Evolutionary conservation across 306 rosid genomes (phyloP).

Genomic region (Pterocarpus santalinus): DNA sequence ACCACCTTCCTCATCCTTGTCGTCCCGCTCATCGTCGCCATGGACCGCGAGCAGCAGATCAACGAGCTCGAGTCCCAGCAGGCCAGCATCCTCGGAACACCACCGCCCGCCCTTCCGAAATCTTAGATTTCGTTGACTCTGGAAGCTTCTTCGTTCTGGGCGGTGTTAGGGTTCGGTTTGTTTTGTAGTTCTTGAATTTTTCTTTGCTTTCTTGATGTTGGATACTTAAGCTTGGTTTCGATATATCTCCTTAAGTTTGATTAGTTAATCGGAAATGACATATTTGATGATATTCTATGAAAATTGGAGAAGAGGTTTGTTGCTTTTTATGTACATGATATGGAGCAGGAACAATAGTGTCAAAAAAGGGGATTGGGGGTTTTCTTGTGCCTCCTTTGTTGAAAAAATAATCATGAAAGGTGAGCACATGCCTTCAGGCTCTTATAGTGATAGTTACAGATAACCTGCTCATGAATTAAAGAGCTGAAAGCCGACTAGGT

Average conservation of each 20-base stretch:
- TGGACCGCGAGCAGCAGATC: conserved; percentile 89
- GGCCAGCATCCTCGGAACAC: conserved; percentile 79
- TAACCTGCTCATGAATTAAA: no score
- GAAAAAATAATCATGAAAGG: no score
- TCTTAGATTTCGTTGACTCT: not conserved
- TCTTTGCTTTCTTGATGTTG: not conserved
- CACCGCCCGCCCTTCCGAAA: conserved; percentile 12
- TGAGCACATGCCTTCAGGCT: no score
- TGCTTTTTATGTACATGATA: not conserved
- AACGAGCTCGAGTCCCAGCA: conserved; percentile 85
- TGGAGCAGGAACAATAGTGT: no score
- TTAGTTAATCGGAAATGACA: not conserved
- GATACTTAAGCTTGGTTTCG: not conserved
- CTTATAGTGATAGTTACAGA: no score
- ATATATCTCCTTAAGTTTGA: not conserved
- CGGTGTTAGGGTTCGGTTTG: not conserved
- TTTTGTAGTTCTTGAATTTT: not conserved
- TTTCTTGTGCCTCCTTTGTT: not conserved
- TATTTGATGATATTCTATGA: not conserved
- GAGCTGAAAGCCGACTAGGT: no score
- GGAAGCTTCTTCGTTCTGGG: not conserved
- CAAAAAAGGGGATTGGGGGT: not conserved
- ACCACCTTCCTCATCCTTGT: conserved; percentile 73
- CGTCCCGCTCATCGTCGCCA: conserved; percentile 79
- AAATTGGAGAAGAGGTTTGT: not conserved